These are phyloP conservation scores for Saccharomyces mikatae DNA, from an alignment of 805 yeast species.

Conservation along the genomic window DNA sequence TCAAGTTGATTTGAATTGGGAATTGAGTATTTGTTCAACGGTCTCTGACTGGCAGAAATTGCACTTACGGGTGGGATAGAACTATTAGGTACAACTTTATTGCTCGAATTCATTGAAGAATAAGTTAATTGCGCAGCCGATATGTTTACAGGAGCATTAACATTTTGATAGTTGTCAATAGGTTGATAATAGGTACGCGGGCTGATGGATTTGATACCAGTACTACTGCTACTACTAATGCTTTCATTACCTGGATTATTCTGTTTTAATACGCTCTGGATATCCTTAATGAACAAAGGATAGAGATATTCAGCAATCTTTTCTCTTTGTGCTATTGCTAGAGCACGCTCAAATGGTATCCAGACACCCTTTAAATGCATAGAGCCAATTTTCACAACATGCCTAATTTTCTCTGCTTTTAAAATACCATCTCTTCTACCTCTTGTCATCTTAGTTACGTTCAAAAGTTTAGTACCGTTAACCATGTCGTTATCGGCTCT, in stretches of 20 bases:
- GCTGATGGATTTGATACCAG: background rate
- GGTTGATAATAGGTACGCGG: background rate
- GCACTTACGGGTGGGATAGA: background rate
- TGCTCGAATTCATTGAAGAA: background rate
- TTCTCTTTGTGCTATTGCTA: slow-evolving; percentile 73
- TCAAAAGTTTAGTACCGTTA: slow-evolving; percentile 74
- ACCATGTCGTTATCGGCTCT: slow-evolving; percentile 81
- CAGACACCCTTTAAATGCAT: slow-evolving; percentile 87
- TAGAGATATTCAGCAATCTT: slow-evolving; percentile 60
- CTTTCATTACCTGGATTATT: slow-evolving; percentile 2
- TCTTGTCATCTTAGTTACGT: slow-evolving; percentile 81
- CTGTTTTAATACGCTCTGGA: slow-evolving; percentile 40
- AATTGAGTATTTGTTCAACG: background rate
- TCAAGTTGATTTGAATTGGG: background rate
- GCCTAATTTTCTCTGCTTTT: slow-evolving; percentile 66
- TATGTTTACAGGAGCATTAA: background rate
- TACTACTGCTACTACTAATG: slow-evolving; percentile 2
- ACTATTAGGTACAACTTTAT: background rate
- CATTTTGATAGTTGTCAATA: background rate
- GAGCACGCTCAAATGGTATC: slow-evolving; percentile 81
- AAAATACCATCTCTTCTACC: slow-evolving; percentile 81
- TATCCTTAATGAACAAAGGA: slow-evolving; percentile 67
- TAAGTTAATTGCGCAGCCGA: background rate
- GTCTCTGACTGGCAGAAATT: background rate
- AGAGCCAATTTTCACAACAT: slow-evolving; percentile 78